These are phyloP conservation scores for Entomortierella chlamydospora DNA, from an alignment of 192 early-diverging fungal species.

Conservation along the genomic window DNA sequence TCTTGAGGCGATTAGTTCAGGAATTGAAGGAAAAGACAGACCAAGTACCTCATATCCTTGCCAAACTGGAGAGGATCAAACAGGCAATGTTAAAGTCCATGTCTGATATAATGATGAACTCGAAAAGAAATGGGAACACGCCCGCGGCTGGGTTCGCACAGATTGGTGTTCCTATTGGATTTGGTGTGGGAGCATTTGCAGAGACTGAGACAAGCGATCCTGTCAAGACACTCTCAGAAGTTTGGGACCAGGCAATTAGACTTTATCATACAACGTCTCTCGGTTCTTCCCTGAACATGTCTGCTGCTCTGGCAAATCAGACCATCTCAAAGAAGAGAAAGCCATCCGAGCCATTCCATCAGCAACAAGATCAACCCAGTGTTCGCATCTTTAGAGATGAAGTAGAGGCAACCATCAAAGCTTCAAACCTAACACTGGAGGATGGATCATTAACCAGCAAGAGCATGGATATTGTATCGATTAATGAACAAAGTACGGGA, in stretches of 20 bases:
- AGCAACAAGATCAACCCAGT: constrained; percentile 45
- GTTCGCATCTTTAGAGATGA: constrained; percentile 34
- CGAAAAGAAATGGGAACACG: constrained; percentile 42
- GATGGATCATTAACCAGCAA: constrained; percentile 8
- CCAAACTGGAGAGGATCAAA: constrained; percentile 34
- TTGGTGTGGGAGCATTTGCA: constrained; percentile 13
- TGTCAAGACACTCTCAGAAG: constrained; percentile 27
- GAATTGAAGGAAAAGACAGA: constrained; percentile 56
- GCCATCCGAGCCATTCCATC: constrained; percentile 50
- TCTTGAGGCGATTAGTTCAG: constrained; percentile 66
- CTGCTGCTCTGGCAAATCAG: neutral
- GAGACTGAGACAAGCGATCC: constrained; percentile 28
- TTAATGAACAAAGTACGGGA: neutral
- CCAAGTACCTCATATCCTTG: constrained; percentile 42
- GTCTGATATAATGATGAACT: constrained; percentile 35
- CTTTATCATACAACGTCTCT: constrained; percentile 31
- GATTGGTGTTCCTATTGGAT: constrained; percentile 40
- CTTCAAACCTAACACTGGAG: constrained; percentile 37
- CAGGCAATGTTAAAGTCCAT: constrained; percentile 43
- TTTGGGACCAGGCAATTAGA: constrained; percentile 42
- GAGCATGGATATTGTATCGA: neutral
- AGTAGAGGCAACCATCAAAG: constrained; percentile 32
- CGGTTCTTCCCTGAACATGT: neutral
- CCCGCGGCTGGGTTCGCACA: constrained; percentile 41
- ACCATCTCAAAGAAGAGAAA: constrained; percentile 30